Evolutionary conservation across 441 rosid genomes (phyloP), one percentile per base, ranked within the genome.

Genomic region (Pelargonium cotyledonis): DNA sequence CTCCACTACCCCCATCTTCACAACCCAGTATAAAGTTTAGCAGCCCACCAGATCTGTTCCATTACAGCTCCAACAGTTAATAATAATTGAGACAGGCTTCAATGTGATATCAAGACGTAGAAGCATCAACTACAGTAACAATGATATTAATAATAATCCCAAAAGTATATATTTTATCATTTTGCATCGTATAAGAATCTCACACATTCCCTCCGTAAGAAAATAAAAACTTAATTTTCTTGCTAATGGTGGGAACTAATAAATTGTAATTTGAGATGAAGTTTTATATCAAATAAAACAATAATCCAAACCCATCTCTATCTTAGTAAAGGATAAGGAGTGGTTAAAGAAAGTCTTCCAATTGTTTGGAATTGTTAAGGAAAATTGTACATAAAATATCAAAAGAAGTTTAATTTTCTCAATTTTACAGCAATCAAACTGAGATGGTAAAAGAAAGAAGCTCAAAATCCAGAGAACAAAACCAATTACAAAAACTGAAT

Each of bases 1-100:
- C 63, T 78, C 76, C 40, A 58, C 60, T 77, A 73, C 70, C 81
- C 76, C 78, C 88, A 82, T 86, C 65, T 75, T 72, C 74, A 65
- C 65, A 68, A 63, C 51, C 62, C 71, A 55, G 79, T 67, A 66
- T 44, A 80, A 72, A 67, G 67, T 63, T 69, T 7, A 70, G 23
- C 73, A 62, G 57, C 68, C 68, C 70, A 68, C 73, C 61, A 68
- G 76, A 78, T 76, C 89, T 79, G 81, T 66, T 76, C 41, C 75
- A 80, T 64, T 67, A 73, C 43, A 81, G 66, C 55, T 65, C 49
- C 66, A 67, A 68, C 12, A 65, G 68, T 70, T 41, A 57, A 44
- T 7, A 31, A 58, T 6, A 38, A 4, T 60, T 29, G 46, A 43
- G 19, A 65, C 23, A 41, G 21, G 21, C 57, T 12, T 44, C 11